A percentile compares a stretch with the other conserved stretches of the same genome.
phyloP scores from a whole-genome alignment of 2,329 filamentous ascomycete genomes.

The Paecilomyces formosus region DNA sequence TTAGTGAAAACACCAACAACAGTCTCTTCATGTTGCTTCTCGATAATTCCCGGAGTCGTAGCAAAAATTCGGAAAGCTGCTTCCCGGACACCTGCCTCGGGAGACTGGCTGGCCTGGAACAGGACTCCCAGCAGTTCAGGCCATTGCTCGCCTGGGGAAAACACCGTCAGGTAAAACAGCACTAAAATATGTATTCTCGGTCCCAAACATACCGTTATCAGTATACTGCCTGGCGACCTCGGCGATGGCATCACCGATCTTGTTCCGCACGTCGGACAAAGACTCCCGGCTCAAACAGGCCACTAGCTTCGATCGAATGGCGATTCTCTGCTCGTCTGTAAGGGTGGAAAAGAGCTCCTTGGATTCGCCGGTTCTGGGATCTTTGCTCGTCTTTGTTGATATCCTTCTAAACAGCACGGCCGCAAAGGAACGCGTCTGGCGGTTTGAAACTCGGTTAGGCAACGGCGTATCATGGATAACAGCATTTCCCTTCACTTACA shows the following conservation, averaged over 20 bases:
- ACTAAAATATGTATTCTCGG: not conserved
- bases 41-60: slow-evolving; percentile 89
- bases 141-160: slow-evolving; percentile 67
- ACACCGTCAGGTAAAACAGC: slow-evolving; percentile 4
- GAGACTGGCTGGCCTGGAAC: slow-evolving; percentile 83
- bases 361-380: slow-evolving; percentile 56
- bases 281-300: slow-evolving; percentile 67
- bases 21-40: slow-evolving; percentile 89
- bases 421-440: slow-evolving; percentile 78
- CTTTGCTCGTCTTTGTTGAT: slow-evolving; percentile 79
- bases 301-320: slow-evolving; percentile 77
- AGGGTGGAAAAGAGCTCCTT: slow-evolving; percentile 83
- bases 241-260: slow-evolving; percentile 94
- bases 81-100: slow-evolving; percentile 76
- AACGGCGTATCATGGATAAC: not conserved
- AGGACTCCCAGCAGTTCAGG: slow-evolving; percentile 78
- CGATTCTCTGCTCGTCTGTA: slow-evolving; percentile 61
- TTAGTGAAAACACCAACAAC: slow-evolving; percentile 82
- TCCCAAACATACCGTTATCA: slow-evolving; percentile 64
- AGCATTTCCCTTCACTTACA: slow-evolving; percentile 43
- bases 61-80: slow-evolving; percentile 92
- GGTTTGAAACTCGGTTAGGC: not conserved
- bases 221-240: slow-evolving; percentile 93
- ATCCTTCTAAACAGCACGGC: slow-evolving; percentile 93
- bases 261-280: slow-evolving; percentile 73